Base-by-base conservation (phyloP, 1,284 basidiomycete genomes). In the Microbotryum lychnidis-dioicae region DNA sequence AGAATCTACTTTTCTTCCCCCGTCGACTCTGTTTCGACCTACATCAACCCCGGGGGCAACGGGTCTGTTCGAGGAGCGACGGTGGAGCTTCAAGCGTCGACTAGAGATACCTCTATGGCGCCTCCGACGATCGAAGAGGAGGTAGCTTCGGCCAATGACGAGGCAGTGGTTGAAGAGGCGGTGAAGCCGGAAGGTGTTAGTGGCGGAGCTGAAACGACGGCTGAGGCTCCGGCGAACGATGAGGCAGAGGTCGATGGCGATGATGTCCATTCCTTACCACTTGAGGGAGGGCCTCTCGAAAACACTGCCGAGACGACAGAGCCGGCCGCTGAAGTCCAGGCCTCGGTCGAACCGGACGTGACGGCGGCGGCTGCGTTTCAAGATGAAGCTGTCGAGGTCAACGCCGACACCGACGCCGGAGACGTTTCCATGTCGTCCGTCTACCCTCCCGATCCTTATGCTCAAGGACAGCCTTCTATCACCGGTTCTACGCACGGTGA, bases 1-100 rank as follows among this genome's bases (percentile, higher is more conserved):
- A 61, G 72, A 1, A 69, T 73, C 47, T 73, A 72, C 62, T 73
- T 73, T 48, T 69, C 68, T 3, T 67, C 70, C 6, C 69, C 70
- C 18, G 42, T 68, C 10, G 25, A 57, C 12, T 54, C 54, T 23
- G 50, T 44, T 2, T 59, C 66, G 6, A 57, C 56, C 23, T 56
- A 64, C 53, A n/a, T 57, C n/a, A 21, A 42, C 16, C 0, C 37
- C 4, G 37, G 37, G 12, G 37, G 37, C 16, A 42, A 42, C 12
- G 37, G 37, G 9, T 42, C 37, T 18, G 37, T 42, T 18, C 37
- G 37, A 42, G 37, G 37, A 42, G 37, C 37, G 16, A 45, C 37
- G 21, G 54, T 23, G 23, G 10, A 20, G 48, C 58, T 47, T 31
- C 25, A 37, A 27, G 50, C 23, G 44, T 9, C 50, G 21, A 49